These are phyloP conservation scores for Trypanosoma platydactyli DNA, from an alignment of 208 protist species.

Conservation along the genomic window DNA sequence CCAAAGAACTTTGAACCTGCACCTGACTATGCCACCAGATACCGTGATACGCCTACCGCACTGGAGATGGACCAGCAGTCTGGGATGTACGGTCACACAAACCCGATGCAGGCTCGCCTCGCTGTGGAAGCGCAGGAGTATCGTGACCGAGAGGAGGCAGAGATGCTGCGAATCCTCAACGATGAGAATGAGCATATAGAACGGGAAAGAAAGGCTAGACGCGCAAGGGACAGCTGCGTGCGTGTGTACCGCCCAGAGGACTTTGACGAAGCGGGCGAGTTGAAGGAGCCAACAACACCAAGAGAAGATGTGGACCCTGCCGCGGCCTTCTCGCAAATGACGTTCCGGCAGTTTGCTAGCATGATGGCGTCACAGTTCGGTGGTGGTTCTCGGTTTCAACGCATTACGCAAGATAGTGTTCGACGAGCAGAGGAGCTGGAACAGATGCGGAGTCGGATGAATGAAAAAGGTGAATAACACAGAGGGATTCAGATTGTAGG, in stretches of 20 bases:
- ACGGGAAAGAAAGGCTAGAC: slow-evolving; percentile 21
- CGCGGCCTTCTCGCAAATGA: slow-evolving; percentile 48
- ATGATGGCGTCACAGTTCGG: slow-evolving; percentile 77
- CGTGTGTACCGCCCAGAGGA: slow-evolving; percentile 58
- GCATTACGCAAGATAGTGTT: slow-evolving; percentile 67
- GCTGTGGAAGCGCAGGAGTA: slow-evolving; percentile 43
- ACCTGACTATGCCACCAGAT: slow-evolving; percentile 82
- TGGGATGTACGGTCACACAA: slow-evolving; percentile 35
- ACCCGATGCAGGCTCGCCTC: slow-evolving; percentile 28
- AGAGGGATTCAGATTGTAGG: not conserved
- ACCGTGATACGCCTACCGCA: slow-evolving; percentile 71
- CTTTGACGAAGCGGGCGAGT: slow-evolving; percentile 33
- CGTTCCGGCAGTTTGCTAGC: slow-evolving; percentile 54
- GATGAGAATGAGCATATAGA: slow-evolving; percentile 58
- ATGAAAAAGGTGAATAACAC: slow-evolving; percentile 27
- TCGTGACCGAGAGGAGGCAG: slow-evolving; percentile 50
- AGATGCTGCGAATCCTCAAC: slow-evolving; percentile 77
- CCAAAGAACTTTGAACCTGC: slow-evolving; percentile 73
- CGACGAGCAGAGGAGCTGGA: slow-evolving; percentile 40
- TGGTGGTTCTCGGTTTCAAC: slow-evolving; percentile 80
- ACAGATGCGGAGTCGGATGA: slow-evolving; percentile 30
- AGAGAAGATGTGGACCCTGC: slow-evolving; percentile 11
- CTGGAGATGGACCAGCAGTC: slow-evolving; percentile 63
- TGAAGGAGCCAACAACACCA: slow-evolving; percentile 23
- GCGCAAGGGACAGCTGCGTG: slow-evolving; percentile 48